These are phyloP conservation scores for Cryptococcus jaspeensis DNA, from an alignment of 1,284 basidiomycete species.

Conservation along the genomic window DNA sequence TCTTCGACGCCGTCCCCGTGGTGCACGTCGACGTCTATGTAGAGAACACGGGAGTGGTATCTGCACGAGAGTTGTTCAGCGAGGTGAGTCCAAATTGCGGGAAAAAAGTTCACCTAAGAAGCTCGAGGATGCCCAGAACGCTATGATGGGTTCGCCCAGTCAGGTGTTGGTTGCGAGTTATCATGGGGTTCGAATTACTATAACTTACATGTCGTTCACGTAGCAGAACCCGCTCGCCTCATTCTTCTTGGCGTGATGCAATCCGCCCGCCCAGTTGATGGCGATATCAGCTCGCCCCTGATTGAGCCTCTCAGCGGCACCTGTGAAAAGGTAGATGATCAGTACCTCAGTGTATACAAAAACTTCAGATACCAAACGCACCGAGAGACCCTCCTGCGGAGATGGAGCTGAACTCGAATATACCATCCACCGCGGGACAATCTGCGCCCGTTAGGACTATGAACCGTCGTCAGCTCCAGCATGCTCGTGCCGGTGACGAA, in stretches of 20 bases:
- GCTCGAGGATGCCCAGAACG: constrained; percentile 82
- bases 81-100: not conserved
- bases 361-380: constrained; percentile 8
- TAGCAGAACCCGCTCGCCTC: constrained; percentile 97
- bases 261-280: constrained; percentile 96
- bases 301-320: constrained; percentile 77
- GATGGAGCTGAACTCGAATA: constrained; percentile 95
- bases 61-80: constrained; percentile 27
- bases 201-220: constrained; percentile 70
- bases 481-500: not conserved
- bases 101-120: constrained; percentile 62
- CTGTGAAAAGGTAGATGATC: constrained; percentile 47
- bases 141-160: constrained; percentile 54
- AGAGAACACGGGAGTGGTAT: constrained; percentile 77
- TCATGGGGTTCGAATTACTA: not conserved
- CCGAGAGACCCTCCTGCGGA: constrained; percentile 89
- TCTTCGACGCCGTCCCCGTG: constrained; percentile 99
- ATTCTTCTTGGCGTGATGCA: constrained; percentile 96
- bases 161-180: not conserved
- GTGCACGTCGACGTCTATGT: constrained; percentile 97
- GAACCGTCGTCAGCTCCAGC: not conserved
- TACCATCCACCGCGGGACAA: constrained; percentile 91
- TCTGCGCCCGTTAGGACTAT: constrained; percentile 86
- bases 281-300: constrained; percentile 83
- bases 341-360: too few species aligned